These are phyloP conservation scores for Eucalyptus pauciflora DNA, from an alignment of 345 rosid species.

Conservation along the genomic window DNA sequence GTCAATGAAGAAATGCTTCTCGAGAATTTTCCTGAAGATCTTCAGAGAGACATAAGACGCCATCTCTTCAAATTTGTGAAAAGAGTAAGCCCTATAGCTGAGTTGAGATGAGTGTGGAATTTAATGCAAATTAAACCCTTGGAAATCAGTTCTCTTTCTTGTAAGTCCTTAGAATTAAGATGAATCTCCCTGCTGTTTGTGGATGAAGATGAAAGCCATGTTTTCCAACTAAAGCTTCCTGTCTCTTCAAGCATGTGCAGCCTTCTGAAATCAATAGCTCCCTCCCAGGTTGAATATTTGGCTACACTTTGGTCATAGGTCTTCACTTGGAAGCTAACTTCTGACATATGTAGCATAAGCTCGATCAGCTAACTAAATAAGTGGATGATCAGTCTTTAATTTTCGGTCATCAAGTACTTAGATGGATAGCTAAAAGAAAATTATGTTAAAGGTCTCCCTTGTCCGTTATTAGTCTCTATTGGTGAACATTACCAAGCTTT, in stretches of 20 bases:
- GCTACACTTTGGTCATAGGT: not conserved
- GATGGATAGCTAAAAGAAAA: not conserved
- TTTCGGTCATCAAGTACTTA: not conserved
- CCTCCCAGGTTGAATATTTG: not conserved
- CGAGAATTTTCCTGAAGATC: conserved; percentile 78
- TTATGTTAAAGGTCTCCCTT: not conserved
- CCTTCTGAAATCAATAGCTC: not conserved
- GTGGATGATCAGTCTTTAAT: not conserved
- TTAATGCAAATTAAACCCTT: not conserved
- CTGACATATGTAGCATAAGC: not conserved
- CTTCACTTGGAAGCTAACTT: not conserved
- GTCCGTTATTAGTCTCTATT: not conserved
- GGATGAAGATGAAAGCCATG: not conserved
- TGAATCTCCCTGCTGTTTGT: not conserved
- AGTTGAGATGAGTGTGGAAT: not conserved
- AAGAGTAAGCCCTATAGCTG: conserved; percentile 22
- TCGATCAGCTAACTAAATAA: not conserved
- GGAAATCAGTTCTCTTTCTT: not conserved
- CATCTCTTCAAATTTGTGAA: conserved; percentile 78
- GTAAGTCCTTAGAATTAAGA: not conserved
- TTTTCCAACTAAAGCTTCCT: not conserved
- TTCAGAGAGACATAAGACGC: conserved; percentile 77
- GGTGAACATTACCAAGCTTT: not conserved
- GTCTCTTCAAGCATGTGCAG: not conserved
- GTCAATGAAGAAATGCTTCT: conserved; percentile 65